A percentile compares a stretch with the other conserved stretches of the same genome.
phyloP scores from a whole-genome alignment of 306 rosid species.

The Fragaria ananassa region DNA sequence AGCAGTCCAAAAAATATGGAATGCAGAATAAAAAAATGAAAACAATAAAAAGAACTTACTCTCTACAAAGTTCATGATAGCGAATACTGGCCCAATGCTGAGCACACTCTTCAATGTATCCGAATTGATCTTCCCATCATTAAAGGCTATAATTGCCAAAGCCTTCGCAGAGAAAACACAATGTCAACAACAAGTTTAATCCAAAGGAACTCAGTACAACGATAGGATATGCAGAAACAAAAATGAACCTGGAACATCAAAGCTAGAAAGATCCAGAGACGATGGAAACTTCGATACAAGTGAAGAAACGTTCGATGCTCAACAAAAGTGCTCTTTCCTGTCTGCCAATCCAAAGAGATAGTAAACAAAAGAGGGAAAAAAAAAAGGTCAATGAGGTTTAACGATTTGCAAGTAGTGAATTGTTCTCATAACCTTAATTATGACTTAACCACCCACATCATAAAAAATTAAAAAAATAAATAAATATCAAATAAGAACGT shows the following conservation, averaged over 20 bases:
- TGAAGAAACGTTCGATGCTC: conserved; percentile 93
- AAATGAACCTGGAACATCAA: conserved; percentile 83
- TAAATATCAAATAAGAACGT: not conserved
- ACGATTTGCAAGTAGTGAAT: not conserved
- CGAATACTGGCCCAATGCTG: conserved; percentile 89
- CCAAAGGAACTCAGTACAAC: conserved; percentile 14
- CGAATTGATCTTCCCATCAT: conserved; percentile 45
- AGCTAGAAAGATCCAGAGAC: conserved; percentile 93
- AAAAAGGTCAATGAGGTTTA: not conserved
- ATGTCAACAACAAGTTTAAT: conserved; percentile 13
- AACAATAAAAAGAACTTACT: conserved; percentile 37
- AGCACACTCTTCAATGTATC: conserved; percentile 68
- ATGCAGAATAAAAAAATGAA: not conserved
- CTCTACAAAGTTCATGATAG: conserved; percentile 78
- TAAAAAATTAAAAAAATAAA: not conserved
- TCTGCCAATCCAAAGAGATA: conserved; percentile 46
- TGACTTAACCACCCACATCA: not conserved
- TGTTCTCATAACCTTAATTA: not conserved
- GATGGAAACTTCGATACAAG: conserved; percentile 93
- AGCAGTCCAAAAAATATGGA: conserved; percentile 14
- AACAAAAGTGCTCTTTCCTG: conserved; percentile 93
- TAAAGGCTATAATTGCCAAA: conserved; percentile 81
- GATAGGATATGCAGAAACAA: conserved; percentile 11
- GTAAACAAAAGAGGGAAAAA: not conserved
- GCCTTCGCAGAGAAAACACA: conserved; percentile 46